Base-by-base conservation (phyloP, 2,329 filamentous ascomycete genomes). In the Cryoendolithus antarcticus region DNA sequence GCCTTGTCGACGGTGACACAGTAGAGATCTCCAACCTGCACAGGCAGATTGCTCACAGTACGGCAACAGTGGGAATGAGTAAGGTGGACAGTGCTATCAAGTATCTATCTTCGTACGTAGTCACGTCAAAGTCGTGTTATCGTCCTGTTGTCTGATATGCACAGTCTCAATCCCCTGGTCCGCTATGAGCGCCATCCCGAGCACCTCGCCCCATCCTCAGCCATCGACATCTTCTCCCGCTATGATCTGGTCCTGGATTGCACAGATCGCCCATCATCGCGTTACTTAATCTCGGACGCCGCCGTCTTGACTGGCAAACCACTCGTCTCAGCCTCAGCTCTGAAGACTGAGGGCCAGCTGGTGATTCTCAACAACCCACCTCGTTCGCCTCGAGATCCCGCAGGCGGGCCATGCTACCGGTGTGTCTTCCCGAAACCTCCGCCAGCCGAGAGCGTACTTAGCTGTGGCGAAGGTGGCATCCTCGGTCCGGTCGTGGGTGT, bases 171-270 rank as follows among this genome's bases (percentile, higher is more conserved):
- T 54, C 81, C 84, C 0, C 67, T 74, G 9, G 67, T 83, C 11
- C 71, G 59, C 1, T 86, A 86, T 53, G 59, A 73, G 11, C 61
- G 76, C 0, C 71, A 93, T 54, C 58, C 62, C 7, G 66, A 69
- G 9, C 79, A 82, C 46, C 71, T 95, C 9, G 76, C 74, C 0
- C 71, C 85, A 0, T 63, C 75, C 42, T 83, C 81, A 38, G 82
- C 86, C 1, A 62, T 75, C 5, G 59, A 67, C 0, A 76, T 86
- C 31, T 74, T 93, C 40, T 62, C 67, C 0, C 51, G 66, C 3
- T 96, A 93, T 56, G 85, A 94, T 51, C 50, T 95, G 1, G 76
- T 96, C 2, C 75, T 98, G 9, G 91, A 98, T 60, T 98, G 91
- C 59, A 96, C 89, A 7, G 91, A 98, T 61, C 86, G 89, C 48